Evolutionary conservation across 1,284 basidiomycete species (phyloP).

Genomic region (Sanghuangporus weigelae): DNA sequence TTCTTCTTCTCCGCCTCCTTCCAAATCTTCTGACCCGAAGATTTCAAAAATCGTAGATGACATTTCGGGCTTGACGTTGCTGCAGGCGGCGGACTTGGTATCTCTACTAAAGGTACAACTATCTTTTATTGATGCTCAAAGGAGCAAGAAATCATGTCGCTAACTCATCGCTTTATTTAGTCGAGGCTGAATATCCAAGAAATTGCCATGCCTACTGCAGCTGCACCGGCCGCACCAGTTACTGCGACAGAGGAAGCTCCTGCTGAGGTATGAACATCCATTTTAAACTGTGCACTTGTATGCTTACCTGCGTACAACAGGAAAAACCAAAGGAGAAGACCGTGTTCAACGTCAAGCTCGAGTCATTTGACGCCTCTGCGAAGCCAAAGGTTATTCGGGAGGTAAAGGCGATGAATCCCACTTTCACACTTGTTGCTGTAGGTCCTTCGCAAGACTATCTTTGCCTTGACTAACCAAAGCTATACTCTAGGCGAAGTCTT

Average conservation of each 20-base stretch:
- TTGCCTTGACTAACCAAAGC: slow-evolving; percentile 17
- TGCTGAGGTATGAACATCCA: slow-evolving; percentile 45
- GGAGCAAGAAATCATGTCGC: background rate
- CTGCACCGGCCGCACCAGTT: slow-evolving; percentile 53
- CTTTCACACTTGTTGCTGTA: slow-evolving; percentile 93
- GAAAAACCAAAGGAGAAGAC: slow-evolving; percentile 99
- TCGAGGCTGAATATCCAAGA: slow-evolving; percentile 96
- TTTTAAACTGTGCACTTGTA: background rate
- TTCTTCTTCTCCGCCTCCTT: slow-evolving; percentile 36
- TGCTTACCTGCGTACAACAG: slow-evolving; percentile 31
- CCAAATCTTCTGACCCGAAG: slow-evolving; percentile 53
- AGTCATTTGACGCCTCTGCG: slow-evolving; percentile 83
- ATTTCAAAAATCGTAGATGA: slow-evolving; percentile 88
- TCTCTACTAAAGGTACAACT: slow-evolving; percentile 79
- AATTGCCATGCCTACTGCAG: slow-evolving; percentile 87
- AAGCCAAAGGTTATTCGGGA: slow-evolving; percentile 99
- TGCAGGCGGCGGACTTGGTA: slow-evolving; percentile 98
- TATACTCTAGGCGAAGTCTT: slow-evolving; percentile 88
- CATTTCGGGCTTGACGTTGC: slow-evolving; percentile 84
- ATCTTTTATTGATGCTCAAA: background rate
- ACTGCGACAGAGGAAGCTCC: slow-evolving; percentile 58
- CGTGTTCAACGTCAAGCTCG: slow-evolving; percentile 91
- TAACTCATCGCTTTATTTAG: slow-evolving; percentile 36
- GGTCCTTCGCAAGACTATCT: slow-evolving; percentile 30
- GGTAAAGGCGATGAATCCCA: slow-evolving; percentile 93